Conservation (phyloP, 371 early-diverging fungal species). For the Circinella umbellata region DNA sequence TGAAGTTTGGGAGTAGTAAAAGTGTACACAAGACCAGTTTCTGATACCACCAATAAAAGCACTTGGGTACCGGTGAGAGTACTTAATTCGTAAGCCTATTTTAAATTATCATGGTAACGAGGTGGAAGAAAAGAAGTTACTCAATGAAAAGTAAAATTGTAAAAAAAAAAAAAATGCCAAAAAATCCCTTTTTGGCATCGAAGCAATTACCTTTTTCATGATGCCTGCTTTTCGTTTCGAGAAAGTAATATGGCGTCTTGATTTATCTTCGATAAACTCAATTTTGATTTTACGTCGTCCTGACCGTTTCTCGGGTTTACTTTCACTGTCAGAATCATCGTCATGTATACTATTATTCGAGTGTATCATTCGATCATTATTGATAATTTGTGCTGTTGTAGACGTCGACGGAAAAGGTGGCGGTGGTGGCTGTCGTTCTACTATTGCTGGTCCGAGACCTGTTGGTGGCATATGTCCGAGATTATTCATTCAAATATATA, state of each 20-base stretch:
- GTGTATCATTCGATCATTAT: conserved; percentile 8
- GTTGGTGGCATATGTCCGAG: conserved; percentile 5
- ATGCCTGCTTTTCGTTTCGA: conserved; percentile 97
- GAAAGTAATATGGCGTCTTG: conserved; percentile 95
- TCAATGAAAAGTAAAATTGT: neutral
- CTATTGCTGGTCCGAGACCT: neutral
- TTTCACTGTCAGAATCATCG: conserved; percentile 26
- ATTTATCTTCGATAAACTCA: conserved; percentile 93
- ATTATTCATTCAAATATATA: neutral
- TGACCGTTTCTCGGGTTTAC: conserved; percentile 53
- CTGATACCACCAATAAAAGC: conserved; percentile 94
- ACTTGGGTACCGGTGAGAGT: conserved; percentile 98
- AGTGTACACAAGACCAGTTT: conserved; percentile 99
- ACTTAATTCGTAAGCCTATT: conserved; percentile 96
- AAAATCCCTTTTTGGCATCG: neutral
- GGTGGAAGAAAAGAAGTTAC: neutral
- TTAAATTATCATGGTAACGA: neutral
- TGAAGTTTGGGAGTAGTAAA: conserved; percentile 98
- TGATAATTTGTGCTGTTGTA: neutral
- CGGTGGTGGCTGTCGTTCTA: neutral
- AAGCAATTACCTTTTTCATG: conserved; percentile 88
- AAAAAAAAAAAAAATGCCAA: neutral
- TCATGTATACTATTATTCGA: conserved; percentile 9
- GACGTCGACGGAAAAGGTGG: neutral
- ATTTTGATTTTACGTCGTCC: conserved; percentile 93